Evolutionary conservation across 2,329 filamentous ascomycete genomes (phyloP).

Genomic region (Thermothelomyces thermophilus): DNA sequence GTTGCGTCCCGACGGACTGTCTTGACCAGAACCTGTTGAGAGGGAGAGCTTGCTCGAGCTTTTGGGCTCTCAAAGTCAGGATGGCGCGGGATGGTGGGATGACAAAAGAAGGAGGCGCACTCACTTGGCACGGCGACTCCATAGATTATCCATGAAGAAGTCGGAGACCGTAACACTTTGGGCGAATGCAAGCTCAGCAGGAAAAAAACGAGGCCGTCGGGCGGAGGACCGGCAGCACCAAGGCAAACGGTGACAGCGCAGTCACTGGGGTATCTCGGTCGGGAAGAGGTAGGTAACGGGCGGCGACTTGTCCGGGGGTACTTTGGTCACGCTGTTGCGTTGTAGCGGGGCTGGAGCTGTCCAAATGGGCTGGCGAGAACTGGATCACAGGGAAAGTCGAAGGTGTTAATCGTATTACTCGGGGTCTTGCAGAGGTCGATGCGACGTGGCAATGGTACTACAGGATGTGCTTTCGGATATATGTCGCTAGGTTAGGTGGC

Average conservation of each 20-base stretch:
- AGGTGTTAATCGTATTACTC: conserved; percentile 7
- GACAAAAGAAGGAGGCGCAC: conserved; percentile 26
- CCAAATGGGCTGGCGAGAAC: neutral
- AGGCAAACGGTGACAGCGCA: neutral
- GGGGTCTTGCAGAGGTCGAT: conserved; percentile 6
- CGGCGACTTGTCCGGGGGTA: conserved; percentile 4
- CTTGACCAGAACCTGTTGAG: conserved; percentile 57
- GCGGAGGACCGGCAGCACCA: conserved; percentile 14
- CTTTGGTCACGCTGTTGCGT: conserved; percentile 5
- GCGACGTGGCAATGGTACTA: conserved; percentile 2
- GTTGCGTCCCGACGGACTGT: conserved; percentile 50
- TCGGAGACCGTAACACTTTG: conserved; percentile 21
- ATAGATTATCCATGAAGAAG: conserved; percentile 58
- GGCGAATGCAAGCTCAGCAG: conserved; percentile 12
- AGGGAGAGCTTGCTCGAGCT: conserved; percentile 89
- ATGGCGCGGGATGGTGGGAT: neutral
- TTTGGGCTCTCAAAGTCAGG: conserved; percentile 19
- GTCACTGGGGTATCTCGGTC: conserved; percentile 3
- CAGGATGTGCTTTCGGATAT: conserved; percentile 10
- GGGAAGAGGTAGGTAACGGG: neutral
- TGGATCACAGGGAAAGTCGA: conserved; percentile 5
- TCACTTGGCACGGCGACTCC: conserved; percentile 80
- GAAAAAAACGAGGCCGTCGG: conserved; percentile 9
- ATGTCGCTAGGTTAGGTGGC: conserved; percentile 9
- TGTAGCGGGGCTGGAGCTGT: conserved; percentile 1